These are phyloP conservation scores for Periglandula ipomoeae DNA, from an alignment of 2,329 filamentous ascomycete species.

Conservation along the genomic window DNA sequence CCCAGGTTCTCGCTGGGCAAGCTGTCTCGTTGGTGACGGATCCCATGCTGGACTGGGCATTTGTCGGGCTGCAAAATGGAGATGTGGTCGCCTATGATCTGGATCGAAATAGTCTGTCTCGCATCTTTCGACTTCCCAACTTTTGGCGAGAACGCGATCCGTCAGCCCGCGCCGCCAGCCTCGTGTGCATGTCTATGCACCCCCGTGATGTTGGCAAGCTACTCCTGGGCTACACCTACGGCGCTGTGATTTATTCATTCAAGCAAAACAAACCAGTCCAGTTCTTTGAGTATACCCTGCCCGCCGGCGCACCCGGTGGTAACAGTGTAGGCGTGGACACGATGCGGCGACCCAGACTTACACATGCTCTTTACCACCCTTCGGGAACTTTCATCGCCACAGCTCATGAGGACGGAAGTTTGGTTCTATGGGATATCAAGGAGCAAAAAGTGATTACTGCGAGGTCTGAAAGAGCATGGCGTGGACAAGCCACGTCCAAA, in stretches of 20 bases:
- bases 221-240: slow-evolving; percentile 81
- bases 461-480: slow-evolving; percentile 67
- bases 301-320: slow-evolving; percentile 75
- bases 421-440: slow-evolving; percentile 91
- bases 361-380: slow-evolving; percentile 87
- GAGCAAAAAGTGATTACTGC: slow-evolving; percentile 80
- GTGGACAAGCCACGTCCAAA: slow-evolving; percentile 56
- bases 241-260: slow-evolving; percentile 86
- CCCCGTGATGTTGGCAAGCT: slow-evolving; percentile 88
- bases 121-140: slow-evolving; percentile 76
- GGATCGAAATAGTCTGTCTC: slow-evolving; percentile 60
- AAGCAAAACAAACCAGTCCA: slow-evolving; percentile 75
- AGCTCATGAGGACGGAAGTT: slow-evolving; percentile 79
- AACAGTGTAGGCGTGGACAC: slow-evolving; percentile 55
- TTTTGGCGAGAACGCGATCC: slow-evolving; percentile 72
- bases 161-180: slow-evolving; percentile 45
- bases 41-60: slow-evolving; percentile 86
- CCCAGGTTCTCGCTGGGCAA: slow-evolving; percentile 67
- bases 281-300: slow-evolving; percentile 76
- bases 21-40: slow-evolving; percentile 72
- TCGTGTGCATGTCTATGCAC: slow-evolving; percentile 77
- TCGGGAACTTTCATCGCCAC: slow-evolving; percentile 85
- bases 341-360: slow-evolving; percentile 62
- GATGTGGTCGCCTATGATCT: slow-evolving; percentile 91
- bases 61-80: slow-evolving; percentile 73